Base-by-base conservation (phyloP, 2,329 filamentous ascomycete species). In the Tolypocladium tropicale region DNA sequence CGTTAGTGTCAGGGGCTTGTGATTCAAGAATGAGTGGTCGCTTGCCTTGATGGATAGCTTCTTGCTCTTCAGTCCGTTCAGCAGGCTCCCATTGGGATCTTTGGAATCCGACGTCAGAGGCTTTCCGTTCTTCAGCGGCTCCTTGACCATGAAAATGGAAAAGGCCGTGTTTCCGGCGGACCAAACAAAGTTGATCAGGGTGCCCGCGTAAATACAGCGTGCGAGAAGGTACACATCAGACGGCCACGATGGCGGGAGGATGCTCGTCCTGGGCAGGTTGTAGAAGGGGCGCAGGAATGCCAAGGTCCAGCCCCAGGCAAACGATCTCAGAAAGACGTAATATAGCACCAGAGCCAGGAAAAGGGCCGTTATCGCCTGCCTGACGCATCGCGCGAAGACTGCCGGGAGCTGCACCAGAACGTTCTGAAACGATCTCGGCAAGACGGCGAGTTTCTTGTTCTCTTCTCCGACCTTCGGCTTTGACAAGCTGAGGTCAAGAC, bases 51-150 rank as follows among this genome's bases (percentile, higher is more conserved):
- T 84, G 11, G 89, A 78, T 10, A 89, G 78, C 69, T 93, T 94
- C 73, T 91, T 94, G 61, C 86, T 86, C 68, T 86, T 92, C 50
- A 97, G 71, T 0, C 93, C 93, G 56, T 85, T 90, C 52, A 97
- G 70, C 32, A 97, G 77, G 67, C 89, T 96, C 37, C 90, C 91
- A 65, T 96, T 97, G 1, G 93, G 90, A 69, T 96, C 92, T 66
- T 89, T 94, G 18, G 90, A 89, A 62, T 93, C 89, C 21, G 82
- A 81, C 0, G 90, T 96, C 56, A 97, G 80, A 4, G 92, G 91
- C 64, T 86, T 82, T n/a, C 81, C 86, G 62, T 89, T 89, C 75
- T 95, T 96, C 55, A 95, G 68, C 0, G 93, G 93, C 63, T 88
- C 84, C 68, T 88, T 86, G 30, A 85, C 83, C 65, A 96, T 82